These are phyloP conservation scores for Epichloe bromicola DNA, from an alignment of 2,329 filamentous ascomycete species.

Conservation along the genomic window DNA sequence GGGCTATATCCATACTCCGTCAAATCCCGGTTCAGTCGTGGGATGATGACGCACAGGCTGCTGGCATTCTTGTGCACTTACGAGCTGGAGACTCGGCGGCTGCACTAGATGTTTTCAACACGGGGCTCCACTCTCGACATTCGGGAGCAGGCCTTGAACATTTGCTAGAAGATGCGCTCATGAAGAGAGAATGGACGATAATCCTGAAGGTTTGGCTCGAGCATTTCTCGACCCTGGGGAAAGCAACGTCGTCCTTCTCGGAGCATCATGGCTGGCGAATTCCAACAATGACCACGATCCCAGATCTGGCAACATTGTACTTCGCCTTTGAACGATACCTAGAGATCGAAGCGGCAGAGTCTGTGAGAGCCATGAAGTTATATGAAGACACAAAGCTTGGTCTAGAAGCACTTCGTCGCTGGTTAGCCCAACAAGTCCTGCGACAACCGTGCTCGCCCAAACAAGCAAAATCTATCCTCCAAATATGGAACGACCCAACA, in stretches of 20 bases:
- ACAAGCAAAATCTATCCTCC: slow-evolving; percentile 26
- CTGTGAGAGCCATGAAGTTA: slow-evolving; percentile 12
- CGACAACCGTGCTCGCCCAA: slow-evolving; percentile 20
- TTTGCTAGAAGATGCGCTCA: slow-evolving; percentile 29
- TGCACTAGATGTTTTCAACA: slow-evolving; percentile 28
- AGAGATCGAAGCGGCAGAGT: slow-evolving; percentile 13
- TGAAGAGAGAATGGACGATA: slow-evolving; percentile 21
- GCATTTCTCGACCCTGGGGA: slow-evolving; percentile 14
- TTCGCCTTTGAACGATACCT: slow-evolving; percentile 22
- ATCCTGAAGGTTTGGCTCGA: slow-evolving; percentile 24
- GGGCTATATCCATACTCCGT: slow-evolving; percentile 32
- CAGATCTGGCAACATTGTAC: slow-evolving; percentile 18
- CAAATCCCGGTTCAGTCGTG: slow-evolving; percentile 23
- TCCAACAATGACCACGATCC: slow-evolving; percentile 13
- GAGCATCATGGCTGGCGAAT: background rate
- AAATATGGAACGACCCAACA: slow-evolving; percentile 22
- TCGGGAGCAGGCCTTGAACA: slow-evolving; percentile 28
- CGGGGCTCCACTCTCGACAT: slow-evolving; percentile 22
- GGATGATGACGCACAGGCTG: slow-evolving; percentile 26
- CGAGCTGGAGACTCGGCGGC: slow-evolving; percentile 23
- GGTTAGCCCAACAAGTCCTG: slow-evolving; percentile 20
- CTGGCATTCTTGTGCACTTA: slow-evolving; percentile 29
- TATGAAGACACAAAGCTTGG: slow-evolving; percentile 11
- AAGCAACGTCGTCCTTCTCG: background rate
- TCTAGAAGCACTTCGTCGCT: slow-evolving; percentile 16